Evolutionary conservation across 345 rosid genomes (phyloP).

Genomic region (Gossypium herbaceum): DNA sequence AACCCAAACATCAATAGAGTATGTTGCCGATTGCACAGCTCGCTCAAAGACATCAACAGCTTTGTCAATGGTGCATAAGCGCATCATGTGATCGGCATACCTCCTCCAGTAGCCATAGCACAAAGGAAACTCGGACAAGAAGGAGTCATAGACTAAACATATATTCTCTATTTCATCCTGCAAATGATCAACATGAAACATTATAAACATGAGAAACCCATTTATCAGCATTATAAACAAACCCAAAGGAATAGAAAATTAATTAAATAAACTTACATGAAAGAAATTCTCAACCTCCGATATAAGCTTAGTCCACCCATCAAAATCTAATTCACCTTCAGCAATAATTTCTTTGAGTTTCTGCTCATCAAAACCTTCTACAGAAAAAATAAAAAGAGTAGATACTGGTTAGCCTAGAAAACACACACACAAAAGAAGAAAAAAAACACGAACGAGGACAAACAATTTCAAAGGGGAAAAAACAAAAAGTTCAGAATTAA

Average conservation of each 20-base stretch:
- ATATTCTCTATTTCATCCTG: slow-evolving; percentile 67
- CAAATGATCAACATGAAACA: slow-evolving; percentile 15
- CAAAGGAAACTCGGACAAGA: slow-evolving; percentile 75
- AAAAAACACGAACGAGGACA: not conserved
- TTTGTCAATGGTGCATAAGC: slow-evolving; percentile 49
- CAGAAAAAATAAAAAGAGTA: slow-evolving; percentile 10
- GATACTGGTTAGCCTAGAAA: not conserved
- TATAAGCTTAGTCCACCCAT: slow-evolving; percentile 64
- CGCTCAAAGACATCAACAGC: slow-evolving; percentile 69
- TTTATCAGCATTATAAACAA: not conserved
- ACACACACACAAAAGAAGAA: not conserved
- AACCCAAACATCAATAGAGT: slow-evolving; percentile 70
- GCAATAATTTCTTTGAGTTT: slow-evolving; percentile 34
- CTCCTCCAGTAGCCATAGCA: slow-evolving; percentile 90
- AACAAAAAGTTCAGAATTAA: not conserved
- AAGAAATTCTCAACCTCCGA: slow-evolving; percentile 42
- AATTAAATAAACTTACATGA: slow-evolving; percentile 33
- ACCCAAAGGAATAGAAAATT: not conserved
- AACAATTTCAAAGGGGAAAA: not conserved
- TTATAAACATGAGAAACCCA: not conserved
- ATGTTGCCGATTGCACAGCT: slow-evolving; percentile 63
- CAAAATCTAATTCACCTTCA: slow-evolving; percentile 45
- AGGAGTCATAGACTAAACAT: slow-evolving; percentile 64
- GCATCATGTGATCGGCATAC: slow-evolving; percentile 59
- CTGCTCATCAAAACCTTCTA: slow-evolving; percentile 39